Conservation (phyloP, 2,329 filamentous ascomycete species). For the Stemphylium lycopersici region DNA sequence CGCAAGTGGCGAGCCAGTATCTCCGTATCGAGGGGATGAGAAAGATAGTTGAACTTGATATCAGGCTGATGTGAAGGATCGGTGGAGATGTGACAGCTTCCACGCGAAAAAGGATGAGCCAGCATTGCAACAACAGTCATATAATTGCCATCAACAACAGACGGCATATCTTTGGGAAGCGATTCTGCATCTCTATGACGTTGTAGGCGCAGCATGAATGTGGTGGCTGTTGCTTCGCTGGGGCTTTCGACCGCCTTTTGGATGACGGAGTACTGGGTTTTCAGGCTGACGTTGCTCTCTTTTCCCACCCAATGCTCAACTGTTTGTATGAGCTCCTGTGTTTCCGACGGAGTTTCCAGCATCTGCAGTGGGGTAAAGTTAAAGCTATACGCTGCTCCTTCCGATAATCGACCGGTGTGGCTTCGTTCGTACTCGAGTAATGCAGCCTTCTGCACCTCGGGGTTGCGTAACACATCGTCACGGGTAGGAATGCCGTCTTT, state of each 20-base stretch:
- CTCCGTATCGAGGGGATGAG: conserved; percentile 53
- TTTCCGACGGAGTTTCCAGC: conserved; percentile 19
- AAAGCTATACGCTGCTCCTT: conserved; percentile 28
- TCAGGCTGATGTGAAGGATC: conserved; percentile 38
- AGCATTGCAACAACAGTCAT: conserved; percentile 24
- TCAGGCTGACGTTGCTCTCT: conserved; percentile 8
- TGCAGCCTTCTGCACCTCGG: conserved; percentile 15
- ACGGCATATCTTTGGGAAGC: conserved; percentile 14
- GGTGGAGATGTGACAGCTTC: conserved; percentile 48
- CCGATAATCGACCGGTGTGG: conserved; percentile 21
- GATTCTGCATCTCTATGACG: conserved; percentile 19
- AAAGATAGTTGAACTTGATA: conserved; percentile 53
- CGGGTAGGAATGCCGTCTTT: conserved; percentile 17
- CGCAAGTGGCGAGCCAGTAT: conserved; percentile 48
- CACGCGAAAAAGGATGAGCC: conserved; percentile 51
- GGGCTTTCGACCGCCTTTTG: conserved; percentile 21
- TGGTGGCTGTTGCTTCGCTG: conserved; percentile 25
- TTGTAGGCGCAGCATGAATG: conserved; percentile 21
- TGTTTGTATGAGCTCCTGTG: conserved; percentile 13
- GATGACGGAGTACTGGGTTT: conserved; percentile 19
- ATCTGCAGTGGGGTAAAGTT: conserved; percentile 29
- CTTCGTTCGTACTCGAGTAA: conserved; percentile 19
- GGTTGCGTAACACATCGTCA: conserved; percentile 14
- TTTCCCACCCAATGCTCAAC: conserved; percentile 7
- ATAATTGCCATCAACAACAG: conserved; percentile 22